A percentile compares a stretch with the other conserved stretches of the same genome.
phyloP scores from a whole-genome alignment of 805 yeast genomes.

The Yamadazyma ubonensis region DNA sequence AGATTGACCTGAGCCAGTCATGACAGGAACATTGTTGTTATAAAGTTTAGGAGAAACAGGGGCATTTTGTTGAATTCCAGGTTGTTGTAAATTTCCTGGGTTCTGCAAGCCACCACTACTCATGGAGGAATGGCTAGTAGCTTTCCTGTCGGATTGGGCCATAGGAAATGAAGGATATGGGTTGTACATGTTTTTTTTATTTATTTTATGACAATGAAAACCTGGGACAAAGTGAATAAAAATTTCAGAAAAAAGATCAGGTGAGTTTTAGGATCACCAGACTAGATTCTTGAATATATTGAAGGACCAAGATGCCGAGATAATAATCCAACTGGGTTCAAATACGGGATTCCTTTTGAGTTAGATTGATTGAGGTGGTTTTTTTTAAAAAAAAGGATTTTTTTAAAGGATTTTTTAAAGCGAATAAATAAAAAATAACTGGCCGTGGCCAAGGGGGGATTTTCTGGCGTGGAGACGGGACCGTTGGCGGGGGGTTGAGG shows the following conservation, averaged over 20 bases:
- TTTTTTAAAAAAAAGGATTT: not conserved
- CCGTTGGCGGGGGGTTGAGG: not conserved
- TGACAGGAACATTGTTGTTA: not conserved
- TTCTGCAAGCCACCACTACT: not conserved
- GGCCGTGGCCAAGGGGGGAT: too few relatives aligned
- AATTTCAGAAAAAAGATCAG: too few relatives aligned
- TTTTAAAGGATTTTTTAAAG: not conserved
- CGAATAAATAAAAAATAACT: not conserved
- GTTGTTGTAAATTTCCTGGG: not conserved
- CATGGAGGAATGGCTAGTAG: not conserved
- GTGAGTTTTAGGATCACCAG: too few relatives aligned
- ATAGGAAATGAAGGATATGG: slow-evolving; percentile 7
- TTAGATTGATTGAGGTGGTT: not conserved
- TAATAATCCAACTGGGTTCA: too few relatives aligned
- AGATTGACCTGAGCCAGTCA: not conserved
- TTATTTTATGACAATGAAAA: slow-evolving; percentile 2
- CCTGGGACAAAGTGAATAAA: too few relatives aligned
- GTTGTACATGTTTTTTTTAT: slow-evolving; percentile 10
- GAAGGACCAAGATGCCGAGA: too few relatives aligned
- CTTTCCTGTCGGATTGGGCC: slow-evolving; percentile 7
- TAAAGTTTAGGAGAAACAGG: slow-evolving; percentile 5
- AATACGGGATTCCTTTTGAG: too few relatives aligned
- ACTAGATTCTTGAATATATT: too few relatives aligned
- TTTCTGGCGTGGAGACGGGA: too few relatives aligned
- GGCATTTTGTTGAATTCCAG: slow-evolving; percentile 1